These are phyloP conservation scores for Lyophyllum semitale DNA, from an alignment of 768 basidiomycete species.

Conservation along the genomic window DNA sequence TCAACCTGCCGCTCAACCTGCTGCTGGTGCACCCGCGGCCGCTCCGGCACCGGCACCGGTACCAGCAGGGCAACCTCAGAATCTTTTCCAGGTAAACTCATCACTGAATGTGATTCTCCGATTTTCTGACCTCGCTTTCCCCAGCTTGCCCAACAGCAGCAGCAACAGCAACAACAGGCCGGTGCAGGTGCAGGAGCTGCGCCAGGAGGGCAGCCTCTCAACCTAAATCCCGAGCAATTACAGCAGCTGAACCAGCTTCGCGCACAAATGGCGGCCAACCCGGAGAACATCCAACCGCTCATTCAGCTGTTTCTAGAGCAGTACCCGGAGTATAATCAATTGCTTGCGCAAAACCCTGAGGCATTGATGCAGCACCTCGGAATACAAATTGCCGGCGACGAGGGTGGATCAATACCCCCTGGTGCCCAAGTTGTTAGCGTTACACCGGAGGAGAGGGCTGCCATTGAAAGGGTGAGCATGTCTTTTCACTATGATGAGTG, in stretches of 20 bases:
- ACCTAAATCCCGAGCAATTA: constrained; percentile 55
- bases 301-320: constrained; percentile 77
- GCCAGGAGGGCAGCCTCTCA: constrained; percentile 32
- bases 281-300: constrained; percentile 72
- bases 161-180: constrained; percentile 60
- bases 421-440: constrained; percentile 71
- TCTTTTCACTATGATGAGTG: neutral
- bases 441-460: constrained; percentile 84
- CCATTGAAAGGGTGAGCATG: constrained; percentile 80
- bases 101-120: neutral
- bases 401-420: constrained; percentile 43
- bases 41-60: constrained; percentile 28
- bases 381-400: constrained; percentile 43
- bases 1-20: constrained; percentile 25
- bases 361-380: constrained; percentile 66
- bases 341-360: constrained; percentile 73
- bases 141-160: constrained; percentile 76
- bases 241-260: constrained; percentile 76
- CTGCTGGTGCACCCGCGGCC: constrained; percentile 39
- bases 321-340: constrained; percentile 77
- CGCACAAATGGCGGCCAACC: constrained; percentile 73
- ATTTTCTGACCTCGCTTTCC: neutral
- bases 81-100: constrained; percentile 78
- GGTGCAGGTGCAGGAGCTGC: constrained; percentile 39
- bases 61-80: constrained; percentile 61